Conservation (phyloP, 345 rosid species). For the Psidium guajava region DNA sequence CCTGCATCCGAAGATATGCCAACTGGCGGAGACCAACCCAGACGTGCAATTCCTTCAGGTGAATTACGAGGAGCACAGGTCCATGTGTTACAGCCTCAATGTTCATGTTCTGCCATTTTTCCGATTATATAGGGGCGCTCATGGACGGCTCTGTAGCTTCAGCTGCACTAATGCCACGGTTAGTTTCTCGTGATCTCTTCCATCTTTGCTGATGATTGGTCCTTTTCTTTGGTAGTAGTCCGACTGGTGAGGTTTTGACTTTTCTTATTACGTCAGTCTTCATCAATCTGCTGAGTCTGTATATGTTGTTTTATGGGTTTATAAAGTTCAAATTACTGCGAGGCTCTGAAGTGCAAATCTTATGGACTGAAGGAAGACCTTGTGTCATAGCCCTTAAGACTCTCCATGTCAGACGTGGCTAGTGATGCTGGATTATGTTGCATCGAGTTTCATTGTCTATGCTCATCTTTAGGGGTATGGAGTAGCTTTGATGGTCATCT, state of each 20-base stretch:
- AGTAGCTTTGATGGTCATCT: background rate
- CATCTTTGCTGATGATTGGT: background rate
- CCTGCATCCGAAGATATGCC: constrained; percentile 96
- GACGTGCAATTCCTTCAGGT: constrained; percentile 81
- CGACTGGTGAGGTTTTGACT: background rate
- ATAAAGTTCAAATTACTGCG: background rate
- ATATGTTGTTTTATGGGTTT: background rate
- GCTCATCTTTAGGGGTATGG: background rate
- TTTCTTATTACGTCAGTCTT: background rate
- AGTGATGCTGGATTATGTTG: background rate
- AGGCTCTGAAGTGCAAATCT: background rate
- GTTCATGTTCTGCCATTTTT: constrained; percentile 92
- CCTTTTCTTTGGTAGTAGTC: background rate
- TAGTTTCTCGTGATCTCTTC: constrained; percentile 9
- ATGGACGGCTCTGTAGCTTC: constrained; percentile 87
- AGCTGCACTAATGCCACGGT: constrained; percentile 99
- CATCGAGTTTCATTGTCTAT: background rate
- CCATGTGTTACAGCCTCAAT: constrained; percentile 91
- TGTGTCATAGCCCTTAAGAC: background rate
- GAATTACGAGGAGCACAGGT: constrained; percentile 85
- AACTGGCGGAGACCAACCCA: constrained; percentile 65
- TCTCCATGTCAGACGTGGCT: background rate
- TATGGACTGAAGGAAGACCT: background rate
- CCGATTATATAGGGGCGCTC: constrained; percentile 77
- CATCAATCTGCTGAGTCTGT: background rate